Conservation (phyloP, 2,329 filamentous ascomycete genomes). For the Ophiostoma sp. region DNA sequence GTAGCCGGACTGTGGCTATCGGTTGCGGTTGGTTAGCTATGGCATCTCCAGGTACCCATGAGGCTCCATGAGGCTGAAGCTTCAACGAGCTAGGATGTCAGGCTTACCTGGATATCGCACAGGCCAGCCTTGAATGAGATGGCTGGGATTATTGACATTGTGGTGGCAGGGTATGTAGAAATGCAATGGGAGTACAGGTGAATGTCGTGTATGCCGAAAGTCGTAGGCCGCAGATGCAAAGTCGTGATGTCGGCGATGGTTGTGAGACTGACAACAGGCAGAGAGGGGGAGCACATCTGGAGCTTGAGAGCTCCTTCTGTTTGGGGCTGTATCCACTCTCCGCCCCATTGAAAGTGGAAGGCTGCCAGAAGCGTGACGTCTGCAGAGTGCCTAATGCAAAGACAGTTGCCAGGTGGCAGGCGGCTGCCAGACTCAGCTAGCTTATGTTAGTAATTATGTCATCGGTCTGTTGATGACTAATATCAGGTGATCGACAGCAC, state of each 20-base stretch:
- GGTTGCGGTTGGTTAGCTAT: not conserved
- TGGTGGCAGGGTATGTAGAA: conserved; percentile 6
- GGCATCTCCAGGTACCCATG: not conserved
- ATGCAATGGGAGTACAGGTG: not conserved
- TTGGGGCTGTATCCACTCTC: not conserved
- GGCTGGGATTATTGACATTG: conserved; percentile 77
- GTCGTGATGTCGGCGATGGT: conserved; percentile 12
- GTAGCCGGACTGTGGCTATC: conserved; percentile 50
- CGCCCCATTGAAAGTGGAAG: conserved; percentile 18
- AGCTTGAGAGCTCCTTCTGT: conserved; percentile 23
- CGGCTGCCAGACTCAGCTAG: not conserved
- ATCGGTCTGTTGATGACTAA: not conserved
- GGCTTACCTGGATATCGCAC: conserved; percentile 75
- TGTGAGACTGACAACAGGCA: not conserved
- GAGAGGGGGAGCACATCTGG: conserved; percentile 10
- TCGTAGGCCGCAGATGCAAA: not conserved
- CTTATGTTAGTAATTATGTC: not conserved
- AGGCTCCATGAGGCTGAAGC: not conserved
- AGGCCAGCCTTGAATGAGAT: conserved; percentile 95
- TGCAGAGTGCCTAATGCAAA: not conserved
- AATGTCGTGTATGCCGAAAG: not conserved
- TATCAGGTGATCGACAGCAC: not conserved
- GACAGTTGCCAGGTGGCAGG: conserved; percentile 19
- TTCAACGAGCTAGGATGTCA: not conserved
- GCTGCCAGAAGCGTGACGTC: conserved; percentile 28